These are phyloP conservation scores for Clathrus columnatus DNA, from an alignment of 768 basidiomycete genomes.

Conservation along the genomic window DNA sequence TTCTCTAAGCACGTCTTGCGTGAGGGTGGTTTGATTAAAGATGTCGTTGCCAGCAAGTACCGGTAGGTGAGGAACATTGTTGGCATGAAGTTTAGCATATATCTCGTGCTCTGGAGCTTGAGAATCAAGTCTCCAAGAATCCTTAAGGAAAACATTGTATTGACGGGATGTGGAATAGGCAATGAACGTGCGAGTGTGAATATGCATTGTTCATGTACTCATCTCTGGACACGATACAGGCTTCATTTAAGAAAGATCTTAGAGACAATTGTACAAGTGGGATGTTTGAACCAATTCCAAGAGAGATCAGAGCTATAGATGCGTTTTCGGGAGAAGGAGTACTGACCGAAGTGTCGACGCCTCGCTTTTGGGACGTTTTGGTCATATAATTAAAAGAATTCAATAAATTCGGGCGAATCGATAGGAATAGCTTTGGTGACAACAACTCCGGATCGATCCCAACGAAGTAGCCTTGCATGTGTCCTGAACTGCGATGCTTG, in stretches of 20 bases:
- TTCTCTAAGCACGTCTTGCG: no score
- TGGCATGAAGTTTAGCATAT: no score
- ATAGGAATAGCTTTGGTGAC: no score
- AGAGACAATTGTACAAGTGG: not conserved
- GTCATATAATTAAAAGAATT: no score
- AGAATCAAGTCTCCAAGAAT: no score
- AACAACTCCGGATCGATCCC: not conserved
- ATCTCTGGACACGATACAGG: not conserved
- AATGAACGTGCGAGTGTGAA: not conserved
- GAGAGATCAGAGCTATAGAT: not conserved
- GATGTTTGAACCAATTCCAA: not conserved
- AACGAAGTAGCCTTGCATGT: not conserved
- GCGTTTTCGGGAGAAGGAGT: not conserved
- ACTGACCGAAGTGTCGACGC: not conserved
- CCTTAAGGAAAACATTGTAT: not conserved
- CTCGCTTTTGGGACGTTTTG: not conserved
- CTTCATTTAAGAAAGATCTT: no score
- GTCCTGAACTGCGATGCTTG: not conserved
- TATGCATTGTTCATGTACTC: not conserved
- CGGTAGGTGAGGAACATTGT: no score
- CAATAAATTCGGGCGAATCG: no score
- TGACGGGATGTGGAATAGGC: not conserved
- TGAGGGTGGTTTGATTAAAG: no score
- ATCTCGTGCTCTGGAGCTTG: not conserved
- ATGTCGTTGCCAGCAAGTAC: no score